A percentile compares a stretch with the other conserved stretches of the same genome.
phyloP scores from a whole-genome alignment of 2,329 filamentous ascomycete species.

The Botryotinia calthae region DNA sequence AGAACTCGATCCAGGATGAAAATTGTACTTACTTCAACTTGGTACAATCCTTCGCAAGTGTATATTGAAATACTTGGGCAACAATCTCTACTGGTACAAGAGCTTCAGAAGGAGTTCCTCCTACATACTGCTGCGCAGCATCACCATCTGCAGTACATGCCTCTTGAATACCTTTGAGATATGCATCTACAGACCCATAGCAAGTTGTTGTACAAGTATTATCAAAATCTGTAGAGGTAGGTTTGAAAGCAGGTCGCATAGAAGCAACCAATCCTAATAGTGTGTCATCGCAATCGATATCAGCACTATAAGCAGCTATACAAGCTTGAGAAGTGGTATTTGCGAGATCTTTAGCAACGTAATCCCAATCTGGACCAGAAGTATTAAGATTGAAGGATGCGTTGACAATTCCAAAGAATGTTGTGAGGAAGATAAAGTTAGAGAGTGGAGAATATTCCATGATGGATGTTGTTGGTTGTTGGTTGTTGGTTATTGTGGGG shows the following conservation, averaged over 20 bases:
- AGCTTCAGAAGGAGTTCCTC: constrained; percentile 29
- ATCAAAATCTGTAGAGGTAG: constrained; percentile 31
- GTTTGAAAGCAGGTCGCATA: constrained; percentile 34
- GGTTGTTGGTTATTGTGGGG: not conserved
- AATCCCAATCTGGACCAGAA: constrained; percentile 37
- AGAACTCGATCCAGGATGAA: not conserved
- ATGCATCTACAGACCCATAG: constrained; percentile 32
- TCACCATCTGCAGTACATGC: constrained; percentile 35
- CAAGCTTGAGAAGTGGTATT: constrained; percentile 37
- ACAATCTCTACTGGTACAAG: constrained; percentile 24
- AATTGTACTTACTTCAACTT: constrained; percentile 22
- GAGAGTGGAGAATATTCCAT: not conserved
- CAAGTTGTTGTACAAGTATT: constrained; percentile 35
- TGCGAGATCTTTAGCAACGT: constrained; percentile 36
- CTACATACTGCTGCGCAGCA: constrained; percentile 28
- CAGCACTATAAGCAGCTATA: constrained; percentile 36
- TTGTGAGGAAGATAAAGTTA: not conserved
- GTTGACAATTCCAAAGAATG: not conserved
- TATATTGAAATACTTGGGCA: constrained; percentile 21
- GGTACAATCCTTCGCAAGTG: not conserved
- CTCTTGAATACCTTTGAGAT: constrained; percentile 32
- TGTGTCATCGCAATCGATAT: constrained; percentile 37
- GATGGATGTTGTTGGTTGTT: not conserved
- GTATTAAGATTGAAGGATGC: constrained; percentile 35
- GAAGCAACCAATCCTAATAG: constrained; percentile 38